These are phyloP conservation scores for Clitoria ternatea DNA, from an alignment of 306 rosid genomes.

Conservation along the genomic window DNA sequence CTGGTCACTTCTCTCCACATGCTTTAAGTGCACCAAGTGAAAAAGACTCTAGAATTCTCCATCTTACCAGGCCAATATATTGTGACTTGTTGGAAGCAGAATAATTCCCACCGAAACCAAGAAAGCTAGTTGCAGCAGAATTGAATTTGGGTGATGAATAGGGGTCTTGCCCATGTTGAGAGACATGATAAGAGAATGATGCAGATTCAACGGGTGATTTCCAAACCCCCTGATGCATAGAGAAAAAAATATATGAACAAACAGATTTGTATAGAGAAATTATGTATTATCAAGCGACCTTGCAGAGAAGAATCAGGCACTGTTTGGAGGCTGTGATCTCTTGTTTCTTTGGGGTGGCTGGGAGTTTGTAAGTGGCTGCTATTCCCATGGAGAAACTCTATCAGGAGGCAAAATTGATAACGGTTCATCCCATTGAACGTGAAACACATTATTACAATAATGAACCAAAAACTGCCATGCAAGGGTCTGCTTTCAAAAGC, in stretches of 20 bases:
- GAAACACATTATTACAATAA: constrained; percentile 28
- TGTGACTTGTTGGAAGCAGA: constrained; percentile 65
- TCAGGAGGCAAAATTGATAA: constrained; percentile 91
- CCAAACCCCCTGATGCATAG: constrained; percentile 61
- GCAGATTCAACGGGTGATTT: constrained; percentile 66
- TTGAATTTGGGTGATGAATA: constrained; percentile 63
- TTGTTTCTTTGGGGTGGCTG: constrained; percentile 82
- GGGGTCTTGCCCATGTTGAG: constrained; percentile 57
- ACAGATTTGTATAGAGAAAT: constrained; percentile 1
- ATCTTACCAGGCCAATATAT: constrained; percentile 60
- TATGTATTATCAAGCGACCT: constrained; percentile 41
- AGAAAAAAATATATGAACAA: constrained; percentile 6
- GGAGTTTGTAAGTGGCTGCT: constrained; percentile 82
- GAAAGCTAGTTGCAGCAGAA: constrained; percentile 51
- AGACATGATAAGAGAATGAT: constrained; percentile 54
- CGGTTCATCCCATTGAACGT: constrained; percentile 99
- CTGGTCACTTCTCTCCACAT: constrained; percentile 61
- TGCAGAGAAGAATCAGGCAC: constrained; percentile 56
- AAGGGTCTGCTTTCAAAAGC: too few species aligned
- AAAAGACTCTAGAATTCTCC: constrained; percentile 61
- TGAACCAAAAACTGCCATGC: too few species aligned
- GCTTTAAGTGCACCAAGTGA: constrained; percentile 55
- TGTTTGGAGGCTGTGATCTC: constrained; percentile 69
- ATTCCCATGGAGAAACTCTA: constrained; percentile 93
- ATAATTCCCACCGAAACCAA: constrained; percentile 64